A percentile compares a stretch with the other conserved stretches of the same genome.
Conservation (phyloP, 2,329 filamentous ascomycete species). For the Phoma sp. region DNA sequence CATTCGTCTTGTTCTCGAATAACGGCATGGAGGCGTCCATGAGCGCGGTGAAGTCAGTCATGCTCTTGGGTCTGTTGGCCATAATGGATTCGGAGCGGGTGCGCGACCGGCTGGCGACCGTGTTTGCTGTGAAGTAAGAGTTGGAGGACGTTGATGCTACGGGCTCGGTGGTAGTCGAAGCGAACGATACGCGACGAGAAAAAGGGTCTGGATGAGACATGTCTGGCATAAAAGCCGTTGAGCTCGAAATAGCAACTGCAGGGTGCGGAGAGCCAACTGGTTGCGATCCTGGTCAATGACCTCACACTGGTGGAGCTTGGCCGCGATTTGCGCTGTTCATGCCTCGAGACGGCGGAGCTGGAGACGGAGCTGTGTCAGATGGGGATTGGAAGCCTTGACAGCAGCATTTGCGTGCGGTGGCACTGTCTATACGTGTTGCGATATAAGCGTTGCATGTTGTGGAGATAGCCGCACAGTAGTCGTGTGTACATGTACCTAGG, state of each 20-base stretch:
- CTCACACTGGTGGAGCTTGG: conserved; percentile 29
- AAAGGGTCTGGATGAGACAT: conserved; percentile 12
- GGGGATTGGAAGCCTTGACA: background rate
- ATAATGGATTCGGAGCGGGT: conserved; percentile 12
- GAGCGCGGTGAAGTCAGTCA: conserved; percentile 43
- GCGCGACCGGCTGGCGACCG: conserved; percentile 7
- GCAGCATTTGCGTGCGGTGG: conserved; percentile 4
- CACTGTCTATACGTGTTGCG: conserved; percentile 16
- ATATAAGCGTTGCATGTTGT: conserved; percentile 10
- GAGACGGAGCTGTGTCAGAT: background rate
- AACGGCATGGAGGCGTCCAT: conserved; percentile 38
- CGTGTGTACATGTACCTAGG: background rate
- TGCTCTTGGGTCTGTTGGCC: conserved; percentile 37
- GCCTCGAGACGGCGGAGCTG: background rate
- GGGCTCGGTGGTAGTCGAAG: conserved; percentile 10
- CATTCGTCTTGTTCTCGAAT: conserved; percentile 31
- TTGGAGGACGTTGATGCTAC: background rate
- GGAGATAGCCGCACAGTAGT: background rate
- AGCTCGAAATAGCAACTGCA: conserved; percentile 20
- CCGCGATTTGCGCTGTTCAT: conserved; percentile 17
- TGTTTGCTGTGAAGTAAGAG: conserved; percentile 3
- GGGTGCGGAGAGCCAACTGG: conserved; percentile 29
- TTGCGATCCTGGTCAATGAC: conserved; percentile 44
- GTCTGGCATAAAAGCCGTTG: conserved; percentile 12
- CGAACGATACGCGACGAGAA: conserved; percentile 15